Base-by-base conservation (phyloP, 2,329 filamentous ascomycete genomes). In the Cylindrodendrum hubeiense region DNA sequence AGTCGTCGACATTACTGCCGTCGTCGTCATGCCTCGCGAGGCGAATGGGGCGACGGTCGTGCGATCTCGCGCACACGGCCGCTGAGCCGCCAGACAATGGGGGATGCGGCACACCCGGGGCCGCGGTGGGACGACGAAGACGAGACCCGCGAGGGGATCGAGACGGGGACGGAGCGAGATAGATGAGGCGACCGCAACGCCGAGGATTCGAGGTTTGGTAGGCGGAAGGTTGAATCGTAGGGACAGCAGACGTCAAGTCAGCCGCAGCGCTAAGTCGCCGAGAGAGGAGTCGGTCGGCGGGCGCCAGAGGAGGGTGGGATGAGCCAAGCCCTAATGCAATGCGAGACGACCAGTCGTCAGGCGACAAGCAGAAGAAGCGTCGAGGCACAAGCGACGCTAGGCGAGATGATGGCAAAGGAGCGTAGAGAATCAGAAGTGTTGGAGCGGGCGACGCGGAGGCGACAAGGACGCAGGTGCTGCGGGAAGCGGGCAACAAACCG, bases 1-100 rank as follows among this genome's bases (percentile, higher is more conserved):
- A 68, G 83, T 82, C 71, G 86, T 82, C 75, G 87, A 87, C 84
- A 89, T 86, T 76, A 87, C 83, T 74, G 85, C 82, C 72, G 84
- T 86, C 70, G 74, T 78, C 70, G 75, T 78, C 75, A 78, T 78
- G 70, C 73, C 72, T 76, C 68, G 72, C 70, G 54, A 55, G 63
- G 57, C 64, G 59, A 53, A 66, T 69, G 60, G 64, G 63, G 69
- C 69, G 70, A 73, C 71, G 71, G 60, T 71, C 68, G 72, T 74
- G 72, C 72, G 72, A 75, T 74, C 72, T 74, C 66, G 72, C 72
- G 72, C 72, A 74, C 68, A 64, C 72, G 68, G 68, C 72, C 72
- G 72, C 70, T 73, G 65, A 72, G 73, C 66, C 72, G 71, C 65
- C 71, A 58, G 68, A 69, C 60, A 61, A 65, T 73, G 65, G 50